These are phyloP conservation scores for Bothriochloa decipiens DNA, from an alignment of 176 grass and related monocot genomes.

Conservation along the genomic window DNA sequence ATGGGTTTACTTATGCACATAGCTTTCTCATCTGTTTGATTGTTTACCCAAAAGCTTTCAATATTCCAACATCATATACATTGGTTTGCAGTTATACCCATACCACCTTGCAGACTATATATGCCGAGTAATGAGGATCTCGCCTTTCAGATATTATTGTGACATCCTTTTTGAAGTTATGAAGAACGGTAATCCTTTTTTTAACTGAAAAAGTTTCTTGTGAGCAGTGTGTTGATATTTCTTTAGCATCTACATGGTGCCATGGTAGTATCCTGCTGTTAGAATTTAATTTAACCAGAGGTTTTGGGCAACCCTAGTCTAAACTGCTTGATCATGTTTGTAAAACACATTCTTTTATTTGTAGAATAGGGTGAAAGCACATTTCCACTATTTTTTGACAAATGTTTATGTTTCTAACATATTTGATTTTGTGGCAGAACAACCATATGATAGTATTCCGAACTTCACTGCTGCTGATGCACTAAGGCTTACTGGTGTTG, in stretches of 20 bases:
- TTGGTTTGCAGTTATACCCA: conserved; percentile 81
- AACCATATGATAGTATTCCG: conserved; percentile 99
- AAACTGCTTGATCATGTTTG: not conserved
- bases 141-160: conserved; percentile 96
- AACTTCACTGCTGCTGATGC: conserved; percentile 99
- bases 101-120: conserved; percentile 98
- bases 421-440: conserved; percentile 68
- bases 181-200: conserved; percentile 80
- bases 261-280: conserved; percentile 13
- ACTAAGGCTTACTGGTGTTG: conserved; percentile 87
- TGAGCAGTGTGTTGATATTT: conserved; percentile 27
- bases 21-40: conserved; percentile 13
- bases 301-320: conserved; percentile 4
- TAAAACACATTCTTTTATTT: not conserved
- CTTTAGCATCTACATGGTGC: conserved; percentile 10
- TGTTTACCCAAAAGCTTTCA: conserved; percentile 19
- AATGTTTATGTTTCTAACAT: conserved; percentile 46
- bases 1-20: not conserved
- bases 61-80: conserved; percentile 37
- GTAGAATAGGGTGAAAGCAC: conserved; percentile 11
- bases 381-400: not conserved
- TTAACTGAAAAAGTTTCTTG: not conserved
- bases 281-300: not conserved
- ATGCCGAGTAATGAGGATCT: conserved; percentile 82
- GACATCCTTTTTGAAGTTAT: conserved; percentile 96